Conservation (phyloP, 108 stramenopile genomes). For the Skeletonema tropicum region DNA sequence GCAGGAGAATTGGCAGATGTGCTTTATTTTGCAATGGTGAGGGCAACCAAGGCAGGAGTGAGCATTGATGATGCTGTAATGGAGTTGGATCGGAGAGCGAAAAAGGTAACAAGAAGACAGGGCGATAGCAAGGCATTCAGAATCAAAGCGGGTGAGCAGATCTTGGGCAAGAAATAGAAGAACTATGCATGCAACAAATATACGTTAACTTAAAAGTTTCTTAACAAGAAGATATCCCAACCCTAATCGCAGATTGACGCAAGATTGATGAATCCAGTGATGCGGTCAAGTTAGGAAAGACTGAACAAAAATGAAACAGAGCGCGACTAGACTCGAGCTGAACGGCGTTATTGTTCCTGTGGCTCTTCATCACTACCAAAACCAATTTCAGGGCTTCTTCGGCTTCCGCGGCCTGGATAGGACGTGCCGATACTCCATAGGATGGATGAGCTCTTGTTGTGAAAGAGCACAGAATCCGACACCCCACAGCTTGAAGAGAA, state of each 20-base stretch:
- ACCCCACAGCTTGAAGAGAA: background rate
- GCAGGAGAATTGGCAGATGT: slow-evolving; percentile 97
- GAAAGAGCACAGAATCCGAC: background rate
- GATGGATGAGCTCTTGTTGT: background rate
- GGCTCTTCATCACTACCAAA: slow-evolving; percentile 3
- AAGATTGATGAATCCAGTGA: slow-evolving; percentile 6
- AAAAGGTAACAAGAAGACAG: slow-evolving; percentile 93
- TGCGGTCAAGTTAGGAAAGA: background rate
- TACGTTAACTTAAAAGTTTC: background rate
- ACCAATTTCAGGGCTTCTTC: background rate
- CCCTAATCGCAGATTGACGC: background rate
- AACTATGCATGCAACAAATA: background rate
- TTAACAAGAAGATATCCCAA: slow-evolving; percentile 3
- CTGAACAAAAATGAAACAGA: background rate
- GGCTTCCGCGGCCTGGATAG: background rate
- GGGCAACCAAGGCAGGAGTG: slow-evolving; percentile 92
- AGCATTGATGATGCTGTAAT: slow-evolving; percentile 90
- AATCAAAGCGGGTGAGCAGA: slow-evolving; percentile 86
- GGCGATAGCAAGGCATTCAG: slow-evolving; percentile 94
- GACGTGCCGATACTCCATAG: background rate
- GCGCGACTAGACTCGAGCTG: background rate
- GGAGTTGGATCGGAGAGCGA: slow-evolving; percentile 85
- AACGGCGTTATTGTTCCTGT: background rate
- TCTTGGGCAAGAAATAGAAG: slow-evolving; percentile 56
- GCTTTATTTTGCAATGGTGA: slow-evolving; percentile 94